Conservation (phyloP, 2,329 filamentous ascomycete genomes). For the Seiridium cupressi region DNA sequence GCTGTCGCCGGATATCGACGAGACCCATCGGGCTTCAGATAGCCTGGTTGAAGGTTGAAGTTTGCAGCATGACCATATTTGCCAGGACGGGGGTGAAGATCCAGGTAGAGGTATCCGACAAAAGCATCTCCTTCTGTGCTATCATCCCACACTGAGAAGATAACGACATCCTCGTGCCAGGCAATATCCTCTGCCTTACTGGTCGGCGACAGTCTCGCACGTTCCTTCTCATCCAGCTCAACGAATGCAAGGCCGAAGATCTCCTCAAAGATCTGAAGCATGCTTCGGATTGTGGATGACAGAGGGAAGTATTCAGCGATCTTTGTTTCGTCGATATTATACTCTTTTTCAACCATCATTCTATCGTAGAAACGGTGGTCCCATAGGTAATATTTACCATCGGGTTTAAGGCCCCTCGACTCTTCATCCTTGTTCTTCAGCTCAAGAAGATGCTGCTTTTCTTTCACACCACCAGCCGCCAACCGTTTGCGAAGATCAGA, state of each 20-base stretch:
- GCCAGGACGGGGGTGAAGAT: conserved; percentile 75
- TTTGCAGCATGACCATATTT: conserved; percentile 87
- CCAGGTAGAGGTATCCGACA: conserved; percentile 79
- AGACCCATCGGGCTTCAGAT: conserved; percentile 63
- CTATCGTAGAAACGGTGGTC: conserved; percentile 79
- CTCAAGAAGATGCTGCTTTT: conserved; percentile 67
- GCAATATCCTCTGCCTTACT: conserved; percentile 69
- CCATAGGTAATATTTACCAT: conserved; percentile 79
- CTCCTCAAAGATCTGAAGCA: conserved; percentile 82
- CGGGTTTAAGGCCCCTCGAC: conserved; percentile 55
- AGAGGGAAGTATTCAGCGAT: conserved; percentile 86
- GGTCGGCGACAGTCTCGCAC: conserved; percentile 62
- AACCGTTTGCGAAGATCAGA: conserved; percentile 67
- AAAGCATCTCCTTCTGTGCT: conserved; percentile 68
- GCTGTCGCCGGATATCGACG: conserved; percentile 76
- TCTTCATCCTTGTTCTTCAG: conserved; percentile 71
- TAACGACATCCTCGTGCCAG: conserved; percentile 81
- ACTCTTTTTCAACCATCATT: conserved; percentile 78
- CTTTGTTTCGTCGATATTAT: conserved; percentile 73
- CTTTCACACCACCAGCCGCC: conserved; percentile 66
- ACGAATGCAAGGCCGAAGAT: conserved; percentile 79
- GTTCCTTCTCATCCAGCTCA: conserved; percentile 66
- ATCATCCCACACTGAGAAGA: conserved; percentile 83
- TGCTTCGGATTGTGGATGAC: conserved; percentile 68
- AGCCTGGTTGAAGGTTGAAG: conserved; percentile 77